These are phyloP conservation scores for Endogone sp. DNA, from an alignment of 192 early-diverging fungal species.

Conservation along the genomic window DNA sequence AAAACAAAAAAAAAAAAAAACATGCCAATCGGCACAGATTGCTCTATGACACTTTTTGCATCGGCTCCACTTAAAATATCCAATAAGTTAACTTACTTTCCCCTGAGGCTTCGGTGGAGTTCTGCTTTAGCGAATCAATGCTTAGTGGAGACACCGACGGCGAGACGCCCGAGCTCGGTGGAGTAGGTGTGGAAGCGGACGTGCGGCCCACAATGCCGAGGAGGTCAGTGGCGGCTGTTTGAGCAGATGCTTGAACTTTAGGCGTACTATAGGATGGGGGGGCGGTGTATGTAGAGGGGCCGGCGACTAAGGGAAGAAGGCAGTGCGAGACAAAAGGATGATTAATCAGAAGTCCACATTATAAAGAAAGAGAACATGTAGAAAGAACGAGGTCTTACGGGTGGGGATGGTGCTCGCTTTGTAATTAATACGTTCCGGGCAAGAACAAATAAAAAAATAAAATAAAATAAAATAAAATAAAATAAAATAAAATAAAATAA, in stretches of 20 bases:
- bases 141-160: neutral
- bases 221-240: neutral
- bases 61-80: conserved; percentile 7
- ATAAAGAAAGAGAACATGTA: neutral
- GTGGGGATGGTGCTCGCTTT: neutral
- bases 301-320: neutral
- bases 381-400: neutral
- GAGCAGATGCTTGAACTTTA: neutral
- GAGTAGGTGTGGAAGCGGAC: neutral
- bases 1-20: neutral
- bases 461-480: too few species aligned
- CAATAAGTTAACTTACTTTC: neutral
- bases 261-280: neutral
- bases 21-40: neutral
- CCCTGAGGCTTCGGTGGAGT: neutral
- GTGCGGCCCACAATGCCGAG: neutral
- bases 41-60: neutral
- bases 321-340: neutral
- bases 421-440: too few species aligned
- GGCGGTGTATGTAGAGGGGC: neutral
- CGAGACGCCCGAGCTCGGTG: neutral
- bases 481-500: too few species aligned
- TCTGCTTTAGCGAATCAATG: neutral
- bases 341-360: neutral
- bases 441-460: too few species aligned